Conservation (phyloP, 108 stramenopile species). For the Fistulifera pelliculosa region DNA sequence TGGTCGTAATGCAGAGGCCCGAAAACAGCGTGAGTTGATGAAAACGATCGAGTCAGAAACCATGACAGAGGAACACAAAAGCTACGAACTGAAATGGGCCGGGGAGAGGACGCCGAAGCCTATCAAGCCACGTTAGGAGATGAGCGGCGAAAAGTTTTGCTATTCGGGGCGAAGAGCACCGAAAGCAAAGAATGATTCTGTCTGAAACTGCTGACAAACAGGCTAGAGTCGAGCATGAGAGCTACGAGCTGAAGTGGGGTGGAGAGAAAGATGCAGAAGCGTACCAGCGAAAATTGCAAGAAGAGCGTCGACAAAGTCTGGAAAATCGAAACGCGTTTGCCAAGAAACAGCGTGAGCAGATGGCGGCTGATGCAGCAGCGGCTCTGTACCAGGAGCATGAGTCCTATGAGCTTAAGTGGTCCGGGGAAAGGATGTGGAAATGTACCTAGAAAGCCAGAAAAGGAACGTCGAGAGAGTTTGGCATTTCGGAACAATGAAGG, state of each 20-base stretch:
- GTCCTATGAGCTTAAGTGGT: slow-evolving; percentile 37
- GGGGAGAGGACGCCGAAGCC: slow-evolving; percentile 37
- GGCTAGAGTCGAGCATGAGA: slow-evolving; percentile 19
- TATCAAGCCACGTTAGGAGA: slow-evolving; percentile 30
- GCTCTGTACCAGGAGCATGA: slow-evolving; percentile 25
- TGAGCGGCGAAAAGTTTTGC: slow-evolving; percentile 30
- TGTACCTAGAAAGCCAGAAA: slow-evolving; percentile 22
- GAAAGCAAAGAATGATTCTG: slow-evolving; percentile 12
- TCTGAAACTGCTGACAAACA: slow-evolving; percentile 31
- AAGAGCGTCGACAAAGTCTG: slow-evolving; percentile 32
- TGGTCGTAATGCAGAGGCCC: slow-evolving; percentile 24
- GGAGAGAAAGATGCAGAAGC: slow-evolving; percentile 41
- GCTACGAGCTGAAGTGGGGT: slow-evolving; percentile 36
- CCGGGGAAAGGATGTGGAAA: slow-evolving; percentile 36
- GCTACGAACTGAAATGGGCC: slow-evolving; percentile 39
- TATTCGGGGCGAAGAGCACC: slow-evolving; percentile 29
- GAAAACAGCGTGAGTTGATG: slow-evolving; percentile 7
- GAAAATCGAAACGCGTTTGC: slow-evolving; percentile 34
- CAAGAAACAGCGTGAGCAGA: slow-evolving; percentile 6
- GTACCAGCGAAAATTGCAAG: slow-evolving; percentile 26
- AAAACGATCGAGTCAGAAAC: slow-evolving; percentile 10
- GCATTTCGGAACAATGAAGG: slow-evolving; percentile 37
- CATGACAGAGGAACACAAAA: slow-evolving; percentile 11
- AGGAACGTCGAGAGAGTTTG: slow-evolving; percentile 27
- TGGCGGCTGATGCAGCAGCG: slow-evolving; percentile 20